Evolutionary conservation across 1,284 basidiomycete species (phyloP).

Genomic region (Sanguinoderma infundibulare): DNA sequence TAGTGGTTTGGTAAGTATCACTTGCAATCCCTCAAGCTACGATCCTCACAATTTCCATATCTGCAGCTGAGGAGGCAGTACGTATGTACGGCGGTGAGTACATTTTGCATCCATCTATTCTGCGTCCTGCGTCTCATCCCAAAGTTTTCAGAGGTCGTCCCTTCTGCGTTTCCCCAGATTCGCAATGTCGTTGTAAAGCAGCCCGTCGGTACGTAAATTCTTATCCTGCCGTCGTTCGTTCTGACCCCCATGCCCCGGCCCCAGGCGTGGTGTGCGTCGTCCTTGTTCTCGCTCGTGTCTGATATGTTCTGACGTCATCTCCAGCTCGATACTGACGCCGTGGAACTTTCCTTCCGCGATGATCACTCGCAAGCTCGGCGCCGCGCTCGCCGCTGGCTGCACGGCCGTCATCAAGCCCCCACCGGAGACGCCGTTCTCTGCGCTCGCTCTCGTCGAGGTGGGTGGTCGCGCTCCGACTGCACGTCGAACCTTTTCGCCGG

Average conservation of each 20-base stretch:
- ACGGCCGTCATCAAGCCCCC: slow-evolving; percentile 96
- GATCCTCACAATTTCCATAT: background rate
- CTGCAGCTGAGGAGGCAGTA: slow-evolving; percentile 85
- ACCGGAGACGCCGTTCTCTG: slow-evolving; percentile 94
- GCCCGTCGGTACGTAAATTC: slow-evolving; percentile 73
- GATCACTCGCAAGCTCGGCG: slow-evolving; percentile 88
- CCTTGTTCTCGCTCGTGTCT: background rate
- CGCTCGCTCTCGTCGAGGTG: slow-evolving; percentile 86
- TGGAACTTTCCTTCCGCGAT: slow-evolving; percentile 97
- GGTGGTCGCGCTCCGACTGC: background rate
- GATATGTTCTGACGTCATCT: background rate
- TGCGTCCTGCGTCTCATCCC: background rate
- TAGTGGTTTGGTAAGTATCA: slow-evolving; percentile 77
- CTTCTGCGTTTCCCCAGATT: slow-evolving; percentile 71
- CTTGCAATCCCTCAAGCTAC: background rate
- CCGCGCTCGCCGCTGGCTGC: slow-evolving; percentile 94
- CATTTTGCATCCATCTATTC: background rate
- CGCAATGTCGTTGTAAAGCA: slow-evolving; percentile 96
- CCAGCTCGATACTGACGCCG: slow-evolving; percentile 77
- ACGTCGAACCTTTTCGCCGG: background rate
- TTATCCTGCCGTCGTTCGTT: slow-evolving; percentile 1
- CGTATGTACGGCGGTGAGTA: slow-evolving; percentile 77
- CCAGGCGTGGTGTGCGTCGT: slow-evolving; percentile 62
- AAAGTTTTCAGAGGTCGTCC: slow-evolving; percentile 72
- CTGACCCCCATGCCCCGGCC: background rate